A percentile compares a stretch with the other conserved stretches of the same genome.
phyloP scores from a whole-genome alignment of 2,329 filamentous ascomycete species.

The Trichoderma breve region DNA sequence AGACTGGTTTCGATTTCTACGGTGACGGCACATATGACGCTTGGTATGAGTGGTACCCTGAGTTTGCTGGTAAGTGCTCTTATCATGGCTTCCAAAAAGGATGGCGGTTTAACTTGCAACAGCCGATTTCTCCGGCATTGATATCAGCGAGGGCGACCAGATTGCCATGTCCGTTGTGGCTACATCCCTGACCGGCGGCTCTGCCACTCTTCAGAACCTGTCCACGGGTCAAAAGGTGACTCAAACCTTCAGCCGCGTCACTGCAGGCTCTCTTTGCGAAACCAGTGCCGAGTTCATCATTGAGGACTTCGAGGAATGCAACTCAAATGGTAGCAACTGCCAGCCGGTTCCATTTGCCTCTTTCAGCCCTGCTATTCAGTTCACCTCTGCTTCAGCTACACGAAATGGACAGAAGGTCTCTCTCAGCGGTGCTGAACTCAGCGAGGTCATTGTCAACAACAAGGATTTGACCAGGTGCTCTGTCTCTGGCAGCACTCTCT shows the following conservation, averaged over 20 bases:
- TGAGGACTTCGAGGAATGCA: conserved; percentile 11
- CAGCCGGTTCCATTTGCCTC: conserved; percentile 7
- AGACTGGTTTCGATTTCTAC: conserved; percentile 13
- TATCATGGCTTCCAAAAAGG: neutral
- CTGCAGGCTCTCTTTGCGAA: conserved; percentile 11
- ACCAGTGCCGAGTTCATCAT: conserved; percentile 11
- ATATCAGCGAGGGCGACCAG: neutral
- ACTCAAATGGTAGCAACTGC: neutral
- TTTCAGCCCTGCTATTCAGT: conserved; percentile 10
- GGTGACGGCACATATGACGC: conserved; percentile 15
- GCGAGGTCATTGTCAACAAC: conserved; percentile 11
- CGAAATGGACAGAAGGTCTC: neutral
- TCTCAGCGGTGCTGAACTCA: neutral
- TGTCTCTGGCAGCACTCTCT: conserved; percentile 2
- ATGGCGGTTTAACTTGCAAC: neutral
- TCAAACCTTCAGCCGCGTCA: conserved; percentile 3
- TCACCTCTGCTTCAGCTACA: conserved; percentile 1
- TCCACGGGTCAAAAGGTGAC: conserved; percentile 2
- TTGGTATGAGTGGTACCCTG: conserved; percentile 15
- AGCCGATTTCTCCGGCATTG: conserved; percentile 13
- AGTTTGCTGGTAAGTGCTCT: neutral
- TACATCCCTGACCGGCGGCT: conserved; percentile 12
- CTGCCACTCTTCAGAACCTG: conserved; percentile 7
- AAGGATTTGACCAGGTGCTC: conserved; percentile 7
- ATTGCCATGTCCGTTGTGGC: conserved; percentile 4